A percentile compares a stretch with the other conserved stretches of the same genome.
Conservation (phyloP, 1,139 yeast species). For the Suhomyces maxii region DNA sequence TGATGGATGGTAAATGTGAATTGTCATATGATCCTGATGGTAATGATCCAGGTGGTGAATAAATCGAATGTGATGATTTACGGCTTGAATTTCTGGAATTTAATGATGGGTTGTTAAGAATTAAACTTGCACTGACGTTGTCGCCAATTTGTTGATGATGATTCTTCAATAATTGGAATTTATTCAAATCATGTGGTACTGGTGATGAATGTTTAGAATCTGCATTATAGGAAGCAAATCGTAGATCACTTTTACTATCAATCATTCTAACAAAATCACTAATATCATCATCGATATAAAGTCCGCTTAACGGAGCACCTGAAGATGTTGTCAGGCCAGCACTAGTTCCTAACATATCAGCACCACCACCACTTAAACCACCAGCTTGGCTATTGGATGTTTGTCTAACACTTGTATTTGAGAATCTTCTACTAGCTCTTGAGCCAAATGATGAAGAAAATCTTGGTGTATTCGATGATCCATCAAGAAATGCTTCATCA, state of each 20-base stretch:
- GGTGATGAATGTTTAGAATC: constrained; percentile 8
- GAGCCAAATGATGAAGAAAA: constrained; percentile 61
- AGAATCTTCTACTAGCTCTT: constrained; percentile 45
- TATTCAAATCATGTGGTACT: constrained; percentile 26
- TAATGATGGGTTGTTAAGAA: constrained; percentile 22
- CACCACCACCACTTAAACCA: constrained; percentile 15
- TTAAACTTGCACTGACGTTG: constrained; percentile 49
- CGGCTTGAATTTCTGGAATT: constrained; percentile 28
- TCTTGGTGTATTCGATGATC: constrained; percentile 37
- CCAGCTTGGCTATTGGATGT: constrained; percentile 18
- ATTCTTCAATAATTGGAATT: constrained; percentile 38
- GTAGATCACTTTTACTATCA: constrained; percentile 62
- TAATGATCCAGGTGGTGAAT: constrained; percentile 33
- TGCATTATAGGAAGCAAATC: constrained; percentile 23
- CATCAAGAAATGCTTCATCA: constrained; percentile 30
- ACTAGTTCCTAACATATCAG: constrained; percentile 33
- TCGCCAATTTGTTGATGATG: constrained; percentile 53
- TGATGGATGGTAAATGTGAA: constrained; percentile 41
- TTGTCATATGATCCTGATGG: constrained; percentile 40
- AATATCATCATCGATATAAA: constrained; percentile 65
- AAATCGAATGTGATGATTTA: constrained; percentile 36
- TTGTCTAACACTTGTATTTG: constrained; percentile 38
- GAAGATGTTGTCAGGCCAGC: constrained; percentile 38
- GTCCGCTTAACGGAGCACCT: constrained; percentile 42
- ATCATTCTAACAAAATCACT: constrained; percentile 79